Evolutionary conservation across 495 filamentous ascomycete species (phyloP).

Genomic region (Talaromyces ruber): DNA sequence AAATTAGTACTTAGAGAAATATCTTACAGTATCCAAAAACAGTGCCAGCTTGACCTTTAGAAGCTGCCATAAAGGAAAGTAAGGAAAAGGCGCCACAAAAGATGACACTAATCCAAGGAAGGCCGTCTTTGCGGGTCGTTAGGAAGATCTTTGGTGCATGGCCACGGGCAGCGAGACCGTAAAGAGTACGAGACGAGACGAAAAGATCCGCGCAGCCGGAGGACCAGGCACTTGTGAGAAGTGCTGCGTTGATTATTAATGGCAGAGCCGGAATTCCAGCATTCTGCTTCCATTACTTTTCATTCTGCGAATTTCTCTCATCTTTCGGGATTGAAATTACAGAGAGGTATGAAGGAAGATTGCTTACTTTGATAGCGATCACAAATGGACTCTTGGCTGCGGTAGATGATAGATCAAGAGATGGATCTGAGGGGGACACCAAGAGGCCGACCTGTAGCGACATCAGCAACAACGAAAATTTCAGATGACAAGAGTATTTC

Average conservation of each 20-base stretch:
- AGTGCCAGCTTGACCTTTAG: conserved; percentile 12
- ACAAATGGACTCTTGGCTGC: conserved; percentile 37
- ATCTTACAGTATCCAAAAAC: conserved; percentile 17
- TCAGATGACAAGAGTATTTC: conserved; percentile 27
- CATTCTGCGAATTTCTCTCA: background rate
- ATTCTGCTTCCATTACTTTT: conserved; percentile 7
- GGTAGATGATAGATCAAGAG: conserved; percentile 37
- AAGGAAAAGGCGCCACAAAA: conserved; percentile 14
- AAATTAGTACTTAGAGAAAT: background rate
- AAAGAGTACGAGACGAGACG: conserved; percentile 65
- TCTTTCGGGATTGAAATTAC: background rate
- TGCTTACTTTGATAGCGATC: conserved; percentile 12
- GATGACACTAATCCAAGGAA: conserved; percentile 23
- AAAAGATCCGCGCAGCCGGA: conserved; percentile 74
- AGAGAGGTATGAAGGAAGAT: background rate
- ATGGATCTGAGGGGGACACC: conserved; percentile 43
- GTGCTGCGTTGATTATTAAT: conserved; percentile 67
- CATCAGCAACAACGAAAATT: background rate
- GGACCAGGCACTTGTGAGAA: conserved; percentile 58
- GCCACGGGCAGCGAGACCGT: conserved; percentile 55
- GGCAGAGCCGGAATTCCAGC: conserved; percentile 59
- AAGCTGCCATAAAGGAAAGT: conserved; percentile 17
- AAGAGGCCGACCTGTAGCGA: conserved; percentile 26
- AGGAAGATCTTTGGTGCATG: conserved; percentile 55
- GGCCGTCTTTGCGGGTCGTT: conserved; percentile 22